A percentile compares a stretch with the other conserved stretches of the same genome.
These are phyloP conservation scores for Sporothrix dimorphospora DNA, from an alignment of 2,329 filamentous ascomycete genomes.

Conservation along the genomic window DNA sequence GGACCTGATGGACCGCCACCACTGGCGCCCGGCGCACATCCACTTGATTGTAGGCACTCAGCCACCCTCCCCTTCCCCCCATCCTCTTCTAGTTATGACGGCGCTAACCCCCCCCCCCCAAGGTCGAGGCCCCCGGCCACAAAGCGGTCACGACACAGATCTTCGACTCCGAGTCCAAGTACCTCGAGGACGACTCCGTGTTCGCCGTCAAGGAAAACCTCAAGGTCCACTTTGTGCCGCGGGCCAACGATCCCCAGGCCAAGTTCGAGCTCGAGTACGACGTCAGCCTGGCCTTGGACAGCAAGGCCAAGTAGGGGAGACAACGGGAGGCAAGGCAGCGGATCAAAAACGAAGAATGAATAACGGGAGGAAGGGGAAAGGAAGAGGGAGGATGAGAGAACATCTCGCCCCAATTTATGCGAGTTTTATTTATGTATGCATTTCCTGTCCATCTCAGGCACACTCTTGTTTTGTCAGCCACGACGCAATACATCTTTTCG, in stretches of 20 bases:
- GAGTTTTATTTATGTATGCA: neutral
- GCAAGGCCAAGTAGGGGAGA: neutral
- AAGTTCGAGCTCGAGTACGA: conserved; percentile 42
- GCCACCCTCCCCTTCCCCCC: too few relatives aligned
- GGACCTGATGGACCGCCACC: conserved; percentile 43
- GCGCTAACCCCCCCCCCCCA: too few relatives aligned
- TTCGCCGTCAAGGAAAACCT: conserved; percentile 49
- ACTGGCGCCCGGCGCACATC: conserved; percentile 46
- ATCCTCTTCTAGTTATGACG: neutral
- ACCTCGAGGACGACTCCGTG: conserved; percentile 53
- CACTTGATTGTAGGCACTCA: conserved; percentile 41
- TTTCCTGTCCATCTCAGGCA: conserved; percentile 7
- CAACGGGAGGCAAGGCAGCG: too few relatives aligned
- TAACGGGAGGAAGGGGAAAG: neutral
- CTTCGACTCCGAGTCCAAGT: conserved; percentile 63
- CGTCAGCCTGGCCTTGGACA: conserved; percentile 32
- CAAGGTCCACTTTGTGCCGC: conserved; percentile 42
- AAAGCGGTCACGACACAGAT: conserved; percentile 73
- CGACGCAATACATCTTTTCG: neutral
- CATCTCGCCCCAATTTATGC: neutral
- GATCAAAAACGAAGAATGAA: neutral
- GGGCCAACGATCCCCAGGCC: conserved; percentile 39
- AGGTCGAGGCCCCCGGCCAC: conserved; percentile 58
- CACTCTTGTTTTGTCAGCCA: neutral
- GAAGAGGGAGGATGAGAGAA: neutral